Conservation (phyloP, 352 stramenopile genomes). For the Aphanomyces astaci region DNA sequence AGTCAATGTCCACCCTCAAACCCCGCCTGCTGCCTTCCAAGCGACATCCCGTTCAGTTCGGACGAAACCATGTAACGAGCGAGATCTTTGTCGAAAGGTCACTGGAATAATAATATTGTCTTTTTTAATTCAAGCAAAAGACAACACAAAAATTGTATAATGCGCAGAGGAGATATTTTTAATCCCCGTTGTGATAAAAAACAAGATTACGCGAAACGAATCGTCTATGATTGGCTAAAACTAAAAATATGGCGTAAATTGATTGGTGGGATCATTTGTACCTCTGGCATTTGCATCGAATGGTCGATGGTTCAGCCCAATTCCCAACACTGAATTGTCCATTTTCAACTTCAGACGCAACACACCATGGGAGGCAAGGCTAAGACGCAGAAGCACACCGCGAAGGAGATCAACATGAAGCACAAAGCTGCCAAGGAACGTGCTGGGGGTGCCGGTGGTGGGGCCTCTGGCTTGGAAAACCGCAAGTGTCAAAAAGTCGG, state of each 20-base stretch:
- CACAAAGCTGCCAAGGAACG: conserved; percentile 21
- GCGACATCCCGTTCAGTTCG: neutral
- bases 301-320: neutral
- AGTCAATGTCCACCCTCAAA: neutral
- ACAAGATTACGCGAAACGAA: too few relatives aligned
- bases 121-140: too few relatives aligned
- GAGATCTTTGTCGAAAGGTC: too few relatives aligned
- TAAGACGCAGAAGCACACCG: conserved; percentile 73
- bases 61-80: too few relatives aligned
- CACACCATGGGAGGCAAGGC: conserved; percentile 57
- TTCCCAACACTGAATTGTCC: neutral
- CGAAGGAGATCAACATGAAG: conserved; percentile 52
- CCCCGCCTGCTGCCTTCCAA: neutral
- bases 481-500: conserved; percentile 21
- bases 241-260: neutral
- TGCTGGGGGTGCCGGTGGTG: conserved; percentile 6
- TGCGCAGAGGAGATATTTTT: too few relatives aligned
- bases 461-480: neutral
- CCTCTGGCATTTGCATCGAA: conserved; percentile 1
- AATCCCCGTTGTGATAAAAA: too few relatives aligned
- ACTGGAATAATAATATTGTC: too few relatives aligned
- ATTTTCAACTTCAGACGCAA: neutral
- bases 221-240: neutral
- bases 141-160: too few relatives aligned
- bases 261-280: neutral